phyloP scores from a whole-genome alignment of 495 filamentous ascomycete species.

The Penicillium coffeae region DNA sequence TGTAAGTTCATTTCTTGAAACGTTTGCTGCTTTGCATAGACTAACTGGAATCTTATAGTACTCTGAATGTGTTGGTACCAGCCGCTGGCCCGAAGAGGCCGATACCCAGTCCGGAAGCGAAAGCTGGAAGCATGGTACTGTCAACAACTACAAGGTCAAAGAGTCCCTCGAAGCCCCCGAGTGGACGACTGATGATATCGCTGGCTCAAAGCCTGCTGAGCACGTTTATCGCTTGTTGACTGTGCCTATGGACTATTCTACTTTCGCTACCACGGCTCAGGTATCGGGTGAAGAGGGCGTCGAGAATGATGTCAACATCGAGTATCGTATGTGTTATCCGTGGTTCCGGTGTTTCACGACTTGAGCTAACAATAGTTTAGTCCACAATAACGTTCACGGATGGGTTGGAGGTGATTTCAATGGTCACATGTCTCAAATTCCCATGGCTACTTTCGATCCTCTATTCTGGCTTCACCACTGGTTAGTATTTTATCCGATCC shows the following conservation, averaged over 20 bases:
- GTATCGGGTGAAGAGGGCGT: background rate
- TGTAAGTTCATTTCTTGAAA: background rate
- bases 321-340: slow-evolving; percentile 16
- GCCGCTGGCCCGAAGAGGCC: slow-evolving; percentile 6
- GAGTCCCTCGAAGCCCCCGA: slow-evolving; percentile 1
- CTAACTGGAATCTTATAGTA: slow-evolving; percentile 6
- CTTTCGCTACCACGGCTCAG: slow-evolving; percentile 30
- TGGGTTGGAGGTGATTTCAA: slow-evolving; percentile 26
- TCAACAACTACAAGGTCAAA: slow-evolving; percentile 11
- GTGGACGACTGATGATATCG: background rate
- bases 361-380: slow-evolving; percentile 15
- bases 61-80: slow-evolving; percentile 8
- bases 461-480: slow-evolving; percentile 40
- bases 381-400: slow-evolving; percentile 36
- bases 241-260: slow-evolving; percentile 18
- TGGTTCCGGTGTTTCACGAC: background rate
- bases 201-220: slow-evolving; percentile 7
- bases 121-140: slow-evolving; percentile 7
- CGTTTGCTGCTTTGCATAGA: background rate
- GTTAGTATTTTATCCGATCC: slow-evolving; percentile 17
- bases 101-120: background rate
- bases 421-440: slow-evolving; percentile 41
- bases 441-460: slow-evolving; percentile 40
- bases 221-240: slow-evolving; percentile 9
- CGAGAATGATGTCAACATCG: slow-evolving; percentile 29